Evolutionary conservation across 768 basidiomycete species (phyloP), one percentile per base, ranked within the genome.

Genomic region (Tricholoma matsutake): DNA sequence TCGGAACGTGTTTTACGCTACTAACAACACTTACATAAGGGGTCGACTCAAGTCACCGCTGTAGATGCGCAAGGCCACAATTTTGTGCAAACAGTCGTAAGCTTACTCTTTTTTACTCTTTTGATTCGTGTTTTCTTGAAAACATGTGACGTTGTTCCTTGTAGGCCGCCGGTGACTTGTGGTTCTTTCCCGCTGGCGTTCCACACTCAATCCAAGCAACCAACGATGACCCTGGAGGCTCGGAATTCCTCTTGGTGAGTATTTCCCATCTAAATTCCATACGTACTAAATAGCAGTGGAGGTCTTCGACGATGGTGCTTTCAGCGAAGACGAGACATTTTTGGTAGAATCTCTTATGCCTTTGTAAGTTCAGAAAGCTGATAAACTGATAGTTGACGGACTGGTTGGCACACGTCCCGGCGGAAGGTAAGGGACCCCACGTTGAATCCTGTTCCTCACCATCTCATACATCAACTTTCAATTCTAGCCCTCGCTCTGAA

Each of bases 181-280:
- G 84, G 83, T 85, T 78, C 70, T 83, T 84, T 73, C 83, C 83
- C 10, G 75, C 84, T 6, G 83, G 83, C 4, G 76, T 79, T 55
- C 84, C 84, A 1, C 84, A 86, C 66, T 81, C 80, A 13, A 72
- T 86, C 10, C 83, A 85, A 69, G 84, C 78, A 6, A 83, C 80
- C 1, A 67, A 67, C 39, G 79, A 80, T 58, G 70, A 76, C 53
- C 72, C 76, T 7, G 75, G 75, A 8, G 84, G 84, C 3, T 73
- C 79, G 3, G 84, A 85, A 64, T 85, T 85, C 65, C 64, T 85
- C 35, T 68, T 85, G 65, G 82, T 80, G 10, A 43, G 74, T 65
- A 20, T 10, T 37, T 37, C n/a, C 16, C 57, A 51, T 14, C 2
- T 5, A 9, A 20, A 45, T 20, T 20, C 11, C 20, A 14, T 20